A percentile compares a stretch with the other conserved stretches of the same genome.
phyloP scores from a whole-genome alignment of 1,139 yeast species.

The Wickerhamomyces sp. region DNA sequence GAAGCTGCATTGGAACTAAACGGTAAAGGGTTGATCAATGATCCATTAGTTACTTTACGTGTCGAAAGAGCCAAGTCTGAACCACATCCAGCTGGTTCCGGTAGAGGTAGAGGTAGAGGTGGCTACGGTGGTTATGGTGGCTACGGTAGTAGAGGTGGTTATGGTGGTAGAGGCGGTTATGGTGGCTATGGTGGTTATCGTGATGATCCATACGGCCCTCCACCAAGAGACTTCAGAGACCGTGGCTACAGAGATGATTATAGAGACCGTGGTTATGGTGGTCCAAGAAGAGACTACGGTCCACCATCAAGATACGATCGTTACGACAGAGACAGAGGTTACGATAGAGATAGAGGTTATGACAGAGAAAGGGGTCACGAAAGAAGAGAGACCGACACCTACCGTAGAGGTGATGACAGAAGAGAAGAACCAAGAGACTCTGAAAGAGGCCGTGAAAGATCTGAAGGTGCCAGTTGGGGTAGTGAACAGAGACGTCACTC shows the following conservation, averaged over 20 bases:
- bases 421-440: conserved; percentile 16
- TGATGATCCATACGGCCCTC: conserved; percentile 9
- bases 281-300: conserved; percentile 16
- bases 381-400: conserved; percentile 18
- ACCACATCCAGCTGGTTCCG: conserved; percentile 34
- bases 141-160: conserved; percentile 13
- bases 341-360: conserved; percentile 22
- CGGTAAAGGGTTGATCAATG: conserved; percentile 38
- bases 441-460: conserved; percentile 16
- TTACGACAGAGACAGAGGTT: conserved; percentile 20
- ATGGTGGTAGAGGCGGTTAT: conserved; percentile 9
- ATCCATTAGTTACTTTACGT: conserved; percentile 36
- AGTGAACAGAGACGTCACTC: conserved; percentile 14
- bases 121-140: conserved; percentile 12
- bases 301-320: conserved; percentile 23
- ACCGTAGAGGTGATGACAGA: conserved; percentile 22
- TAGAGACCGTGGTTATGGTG: conserved; percentile 8
- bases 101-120: conserved; percentile 13
- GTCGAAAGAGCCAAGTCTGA: conserved; percentile 58
- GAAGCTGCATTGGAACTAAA: conserved; percentile 53
- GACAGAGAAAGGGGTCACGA: conserved; percentile 20
- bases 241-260: conserved; percentile 15
- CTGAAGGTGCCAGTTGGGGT: neutral
- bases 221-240: conserved; percentile 17
- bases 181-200: conserved; percentile 7